phyloP scores from a whole-genome alignment of 2,329 filamentous ascomycete genomes.

The Thielaviopsis euricoi region DNA sequence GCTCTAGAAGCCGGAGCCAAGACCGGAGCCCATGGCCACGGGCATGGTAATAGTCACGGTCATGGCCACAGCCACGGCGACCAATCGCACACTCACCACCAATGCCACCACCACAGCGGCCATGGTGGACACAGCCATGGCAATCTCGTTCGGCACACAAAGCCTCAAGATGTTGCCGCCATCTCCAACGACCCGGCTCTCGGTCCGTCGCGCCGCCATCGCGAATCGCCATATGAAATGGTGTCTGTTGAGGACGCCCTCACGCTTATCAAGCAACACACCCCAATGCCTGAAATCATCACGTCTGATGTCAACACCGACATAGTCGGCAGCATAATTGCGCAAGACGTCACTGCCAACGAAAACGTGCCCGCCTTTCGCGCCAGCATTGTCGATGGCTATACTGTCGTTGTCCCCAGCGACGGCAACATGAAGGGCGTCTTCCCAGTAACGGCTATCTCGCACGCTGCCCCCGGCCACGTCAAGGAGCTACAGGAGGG shows the following conservation, averaged over 20 bases:
- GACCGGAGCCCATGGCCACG: conserved; percentile 36
- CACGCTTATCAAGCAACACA: conserved; percentile 52
- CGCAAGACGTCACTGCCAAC: conserved; percentile 60
- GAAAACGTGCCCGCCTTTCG: conserved; percentile 86
- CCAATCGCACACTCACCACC: conserved; percentile 38
- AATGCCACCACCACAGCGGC: conserved; percentile 35
- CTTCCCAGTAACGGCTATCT: conserved; percentile 75
- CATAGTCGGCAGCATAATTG: conserved; percentile 63
- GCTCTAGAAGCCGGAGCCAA: conserved; percentile 44
- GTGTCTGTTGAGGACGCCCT: conserved; percentile 71
- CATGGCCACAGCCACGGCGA: conserved; percentile 42
- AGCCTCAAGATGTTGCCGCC: conserved; percentile 34
- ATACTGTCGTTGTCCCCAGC: conserved; percentile 58
- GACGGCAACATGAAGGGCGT: conserved; percentile 54
- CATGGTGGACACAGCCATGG: conserved; percentile 39
- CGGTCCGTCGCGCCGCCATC: conserved; percentile 53
- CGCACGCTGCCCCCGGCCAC: conserved; percentile 64
- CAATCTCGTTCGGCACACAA: conserved; percentile 56
- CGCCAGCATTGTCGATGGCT: conserved; percentile 93
- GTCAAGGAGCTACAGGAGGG: conserved; percentile 47
- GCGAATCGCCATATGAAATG: conserved; percentile 87
- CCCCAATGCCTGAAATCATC: conserved; percentile 43
- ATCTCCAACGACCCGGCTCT: conserved; percentile 44
- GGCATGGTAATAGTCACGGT: conserved; percentile 28
- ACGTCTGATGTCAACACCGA: conserved; percentile 43